Percentiles rank a stretch among this genome's conserved stretches.
Evolutionary conservation across 768 basidiomycete species (phyloP).

Genomic region (Suillus luteus): DNA sequence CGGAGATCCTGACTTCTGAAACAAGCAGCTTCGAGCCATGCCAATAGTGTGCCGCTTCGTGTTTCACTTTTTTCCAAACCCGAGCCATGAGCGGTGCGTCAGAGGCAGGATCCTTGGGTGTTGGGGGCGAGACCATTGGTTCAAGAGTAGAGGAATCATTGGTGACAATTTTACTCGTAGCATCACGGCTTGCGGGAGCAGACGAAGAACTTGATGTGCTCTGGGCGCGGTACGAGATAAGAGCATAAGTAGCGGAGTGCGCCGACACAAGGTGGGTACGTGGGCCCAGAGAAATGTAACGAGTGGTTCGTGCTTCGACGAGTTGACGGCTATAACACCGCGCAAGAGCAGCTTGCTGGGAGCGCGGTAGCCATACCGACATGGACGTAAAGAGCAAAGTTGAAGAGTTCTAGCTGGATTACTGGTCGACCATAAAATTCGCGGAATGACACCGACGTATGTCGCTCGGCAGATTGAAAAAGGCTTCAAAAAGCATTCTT

Average conservation of each 20-base stretch:
- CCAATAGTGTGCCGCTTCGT: slow-evolving; percentile 97
- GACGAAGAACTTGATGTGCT: slow-evolving; percentile 35
- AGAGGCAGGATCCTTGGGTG: slow-evolving; percentile 44
- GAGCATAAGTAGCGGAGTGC: slow-evolving; percentile 21
- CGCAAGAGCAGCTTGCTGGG: slow-evolving; percentile 44
- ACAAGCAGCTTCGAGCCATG: slow-evolving; percentile 92
- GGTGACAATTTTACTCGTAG: neutral
- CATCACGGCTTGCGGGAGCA: slow-evolving; percentile 14
- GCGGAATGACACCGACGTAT: slow-evolving; percentile 4
- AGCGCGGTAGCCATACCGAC: slow-evolving; percentile 78
- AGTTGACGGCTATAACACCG: slow-evolving; percentile 34
- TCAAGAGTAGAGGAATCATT: slow-evolving; percentile 35
- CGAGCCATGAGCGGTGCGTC: slow-evolving; percentile 54
- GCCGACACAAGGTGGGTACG: slow-evolving; percentile 17
- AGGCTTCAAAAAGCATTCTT: slow-evolving; percentile 15
- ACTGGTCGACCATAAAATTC: slow-evolving; percentile 17
- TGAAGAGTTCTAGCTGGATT: slow-evolving; percentile 2
- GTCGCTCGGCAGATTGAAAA: slow-evolving; percentile 12
- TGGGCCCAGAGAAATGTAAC: slow-evolving; percentile 21
- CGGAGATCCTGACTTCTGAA: slow-evolving; percentile 90
- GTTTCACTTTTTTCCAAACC: slow-evolving; percentile 91
- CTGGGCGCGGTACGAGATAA: slow-evolving; percentile 34
- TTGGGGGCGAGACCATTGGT: slow-evolving; percentile 50
- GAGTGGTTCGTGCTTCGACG: slow-evolving; percentile 25
- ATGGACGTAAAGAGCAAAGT: slow-evolving; percentile 37